These are phyloP conservation scores for Dendrothele bispora DNA, from an alignment of 768 basidiomycete genomes.

Conservation along the genomic window DNA sequence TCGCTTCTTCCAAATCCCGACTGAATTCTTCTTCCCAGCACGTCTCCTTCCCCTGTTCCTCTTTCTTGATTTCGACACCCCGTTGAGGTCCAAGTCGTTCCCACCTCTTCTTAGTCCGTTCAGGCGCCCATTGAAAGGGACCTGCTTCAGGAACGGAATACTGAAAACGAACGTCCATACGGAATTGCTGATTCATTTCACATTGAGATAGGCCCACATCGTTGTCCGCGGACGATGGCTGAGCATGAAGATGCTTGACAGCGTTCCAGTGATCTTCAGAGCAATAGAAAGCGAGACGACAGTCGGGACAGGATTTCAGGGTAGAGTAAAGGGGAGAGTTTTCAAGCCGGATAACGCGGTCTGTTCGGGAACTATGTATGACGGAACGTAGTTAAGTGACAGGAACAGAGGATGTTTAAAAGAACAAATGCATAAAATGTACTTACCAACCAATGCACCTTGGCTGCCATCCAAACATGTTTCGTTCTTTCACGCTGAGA, in stretches of 20 bases:
- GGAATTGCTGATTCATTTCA: constrained; percentile 23
- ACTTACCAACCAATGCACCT: constrained; percentile 30
- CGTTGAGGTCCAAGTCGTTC: constrained; percentile 22
- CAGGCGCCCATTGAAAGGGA: constrained; percentile 32
- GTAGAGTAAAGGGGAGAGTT: constrained; percentile 5
- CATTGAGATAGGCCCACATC: constrained; percentile 27
- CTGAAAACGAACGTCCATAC: constrained; percentile 19
- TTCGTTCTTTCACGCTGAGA: constrained; percentile 20
- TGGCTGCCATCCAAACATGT: constrained; percentile 27
- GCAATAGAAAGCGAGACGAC: constrained; percentile 29
- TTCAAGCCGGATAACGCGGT: constrained; percentile 24
- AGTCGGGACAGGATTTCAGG: constrained; percentile 20
- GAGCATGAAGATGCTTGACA: constrained; percentile 17
- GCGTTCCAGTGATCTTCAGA: constrained; percentile 23
- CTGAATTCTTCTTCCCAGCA: constrained; percentile 27
- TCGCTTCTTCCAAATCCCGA: constrained; percentile 9
- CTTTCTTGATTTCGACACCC: too few species aligned
- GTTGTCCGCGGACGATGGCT: constrained; percentile 18
- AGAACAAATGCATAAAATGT: background rate
- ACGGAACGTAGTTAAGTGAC: too few species aligned
- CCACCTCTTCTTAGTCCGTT: constrained; percentile 24
- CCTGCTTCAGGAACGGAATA: constrained; percentile 15
- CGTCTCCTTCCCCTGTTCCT: too few species aligned
- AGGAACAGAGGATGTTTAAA: background rate
- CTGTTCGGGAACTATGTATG: constrained; percentile 29